phyloP scores from a whole-genome alignment of 1,284 basidiomycete species.

The Pseudozyma sp. region DNA sequence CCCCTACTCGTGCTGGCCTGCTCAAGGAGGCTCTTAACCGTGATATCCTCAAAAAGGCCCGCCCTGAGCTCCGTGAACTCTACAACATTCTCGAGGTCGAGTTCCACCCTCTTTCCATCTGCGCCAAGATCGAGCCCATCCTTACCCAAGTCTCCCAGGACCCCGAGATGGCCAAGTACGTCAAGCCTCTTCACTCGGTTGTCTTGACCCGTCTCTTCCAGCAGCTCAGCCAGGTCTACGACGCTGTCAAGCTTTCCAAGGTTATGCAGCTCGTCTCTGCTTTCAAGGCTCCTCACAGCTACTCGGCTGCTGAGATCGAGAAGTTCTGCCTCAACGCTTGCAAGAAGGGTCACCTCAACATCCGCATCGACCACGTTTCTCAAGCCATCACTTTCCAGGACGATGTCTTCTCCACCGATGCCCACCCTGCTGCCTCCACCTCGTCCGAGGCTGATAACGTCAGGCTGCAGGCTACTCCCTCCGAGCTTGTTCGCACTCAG shows the following conservation, averaged over 20 bases:
- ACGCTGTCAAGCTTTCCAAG: constrained; percentile 77
- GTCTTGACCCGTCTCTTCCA: constrained; percentile 92
- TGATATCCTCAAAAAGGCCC: constrained; percentile 84
- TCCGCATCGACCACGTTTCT: constrained; percentile 88
- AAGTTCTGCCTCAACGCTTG: constrained; percentile 90
- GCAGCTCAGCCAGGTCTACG: constrained; percentile 94
- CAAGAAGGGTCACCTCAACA: constrained; percentile 85
- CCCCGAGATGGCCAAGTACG: constrained; percentile 73
- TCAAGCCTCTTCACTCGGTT: constrained; percentile 89
- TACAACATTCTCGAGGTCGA: constrained; percentile 93
- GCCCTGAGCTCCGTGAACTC: constrained; percentile 82
- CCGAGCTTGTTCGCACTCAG: constrained; percentile 68
- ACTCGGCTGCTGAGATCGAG: constrained; percentile 69
- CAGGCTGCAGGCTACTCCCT: constrained; percentile 63
- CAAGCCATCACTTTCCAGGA: constrained; percentile 89
- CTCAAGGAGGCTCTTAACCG: constrained; percentile 75
- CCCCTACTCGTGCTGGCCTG: constrained; percentile 86
- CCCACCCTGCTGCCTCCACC: constrained; percentile 59
- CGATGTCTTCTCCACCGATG: constrained; percentile 71
- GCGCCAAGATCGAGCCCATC: constrained; percentile 83
- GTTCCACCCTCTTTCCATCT: constrained; percentile 93
- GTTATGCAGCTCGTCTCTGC: constrained; percentile 67
- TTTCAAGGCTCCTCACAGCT: constrained; percentile 66
- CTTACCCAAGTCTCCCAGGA: constrained; percentile 72
- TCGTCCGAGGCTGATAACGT: constrained; percentile 61